Evolutionary conservation across 257 asterid species (phyloP), one percentile per base, ranked within the genome.

Genomic region (Scutellaria galericulata): DNA sequence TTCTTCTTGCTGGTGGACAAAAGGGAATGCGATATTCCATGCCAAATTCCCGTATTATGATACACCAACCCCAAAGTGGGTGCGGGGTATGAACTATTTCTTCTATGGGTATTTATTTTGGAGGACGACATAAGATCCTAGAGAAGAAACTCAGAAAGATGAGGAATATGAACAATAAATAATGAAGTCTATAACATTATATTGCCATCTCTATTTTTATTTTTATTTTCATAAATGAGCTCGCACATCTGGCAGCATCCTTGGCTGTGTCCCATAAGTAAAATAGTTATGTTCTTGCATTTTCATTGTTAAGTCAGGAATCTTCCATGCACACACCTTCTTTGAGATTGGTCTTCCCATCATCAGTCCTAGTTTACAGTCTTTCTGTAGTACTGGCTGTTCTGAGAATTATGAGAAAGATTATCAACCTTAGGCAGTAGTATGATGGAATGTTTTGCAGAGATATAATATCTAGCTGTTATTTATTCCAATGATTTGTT

Each of bases 1-100:
- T 95, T 73, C 96, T 95, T 72, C 99, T 95, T 84, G 99, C 99
- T 59, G 98, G 98, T 62, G 99, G 99, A 71, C 86, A 90, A 79
- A 92, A 88, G 85, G 98, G 98, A 60, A 95, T 95, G 99, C 95
- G 99, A 44, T 95, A 92, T 75, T 77, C 99, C 75, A 95, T 95
- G 98, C 99, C 99, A 67, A 95, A 95, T 81, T 75, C 99, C 37
- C 97, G 99, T 11, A 88, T 95, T 79, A 90, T 95, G 99, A 85
- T 95, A 66, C 91, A 90, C 78, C 99, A 92, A 80, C 99, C 99
- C 53, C 99, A 88, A 79, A 86, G 96, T 78, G 96, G 94, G 45
- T 86, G 90, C 35, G 99, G 92, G 96, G 99, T 95, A 95, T 44
- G 94, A 55, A 68, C 75, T 62, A 11, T 64, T 53, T 62, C 22